Conservation (phyloP, 2,329 filamentous ascomycete genomes). For the Calonectria fujianensis region DNA sequence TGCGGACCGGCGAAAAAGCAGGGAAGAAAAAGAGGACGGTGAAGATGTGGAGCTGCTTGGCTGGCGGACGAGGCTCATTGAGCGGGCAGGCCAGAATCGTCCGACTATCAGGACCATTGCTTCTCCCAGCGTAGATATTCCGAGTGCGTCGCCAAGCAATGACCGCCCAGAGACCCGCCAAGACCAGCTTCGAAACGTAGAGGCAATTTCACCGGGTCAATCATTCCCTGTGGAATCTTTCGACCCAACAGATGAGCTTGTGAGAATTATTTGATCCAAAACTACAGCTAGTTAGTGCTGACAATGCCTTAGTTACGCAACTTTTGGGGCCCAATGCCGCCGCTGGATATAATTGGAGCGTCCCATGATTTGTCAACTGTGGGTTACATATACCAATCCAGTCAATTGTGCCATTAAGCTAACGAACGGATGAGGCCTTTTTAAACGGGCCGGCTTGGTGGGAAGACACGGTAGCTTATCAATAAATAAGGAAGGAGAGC, state of each 20-base stretch:
- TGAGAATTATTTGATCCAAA: neutral
- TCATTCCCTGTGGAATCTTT: neutral
- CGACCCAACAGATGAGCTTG: conserved; percentile 1
- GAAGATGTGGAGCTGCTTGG: conserved; percentile 6
- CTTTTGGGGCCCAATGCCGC: conserved; percentile 7
- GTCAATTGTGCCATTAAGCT: neutral
- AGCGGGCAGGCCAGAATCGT: neutral
- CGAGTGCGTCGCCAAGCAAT: no score
- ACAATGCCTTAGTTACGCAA: neutral
- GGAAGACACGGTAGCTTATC: neutral
- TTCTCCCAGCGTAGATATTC: no score
- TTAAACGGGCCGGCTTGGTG: neutral
- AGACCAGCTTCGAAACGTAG: no score
- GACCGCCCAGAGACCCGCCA: no score
- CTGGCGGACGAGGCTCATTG: conserved; percentile 5
- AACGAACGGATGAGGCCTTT: neutral
- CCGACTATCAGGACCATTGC: neutral
- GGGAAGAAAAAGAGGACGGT: neutral
- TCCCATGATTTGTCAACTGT: neutral
- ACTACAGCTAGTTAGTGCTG: neutral
- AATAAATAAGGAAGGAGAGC: no score
- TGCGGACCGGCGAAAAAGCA: neutral
- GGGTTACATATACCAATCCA: neutral
- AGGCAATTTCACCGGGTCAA: neutral
- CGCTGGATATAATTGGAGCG: neutral